Conservation (phyloP, 768 basidiomycete genomes). For the Gautieria morchelliformis region DNA sequence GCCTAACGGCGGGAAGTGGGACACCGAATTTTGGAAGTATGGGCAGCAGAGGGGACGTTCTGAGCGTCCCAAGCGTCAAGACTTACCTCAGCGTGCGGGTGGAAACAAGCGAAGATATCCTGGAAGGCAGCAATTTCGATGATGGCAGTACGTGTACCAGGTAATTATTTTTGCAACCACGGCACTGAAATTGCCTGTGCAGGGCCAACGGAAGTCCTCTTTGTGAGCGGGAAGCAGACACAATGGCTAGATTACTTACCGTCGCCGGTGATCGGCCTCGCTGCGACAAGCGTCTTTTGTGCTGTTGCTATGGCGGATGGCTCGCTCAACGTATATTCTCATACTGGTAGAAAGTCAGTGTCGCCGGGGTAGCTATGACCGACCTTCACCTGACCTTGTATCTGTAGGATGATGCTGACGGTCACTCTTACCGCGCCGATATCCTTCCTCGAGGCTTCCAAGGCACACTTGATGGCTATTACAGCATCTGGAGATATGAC, state of each 20-base stretch:
- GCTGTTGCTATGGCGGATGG: constrained; percentile 78
- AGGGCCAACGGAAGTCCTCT: constrained; percentile 64
- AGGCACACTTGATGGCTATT: constrained; percentile 57
- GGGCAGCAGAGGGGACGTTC: constrained; percentile 18
- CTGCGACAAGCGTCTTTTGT: constrained; percentile 56
- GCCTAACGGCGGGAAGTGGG: constrained; percentile 11
- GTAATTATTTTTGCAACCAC: background rate
- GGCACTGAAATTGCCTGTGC: background rate
- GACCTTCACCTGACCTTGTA: background rate
- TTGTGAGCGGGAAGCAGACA: constrained; percentile 54
- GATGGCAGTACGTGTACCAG: constrained; percentile 36
- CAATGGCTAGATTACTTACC: constrained; percentile 89
- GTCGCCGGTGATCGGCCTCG: constrained; percentile 55
- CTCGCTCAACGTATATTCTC: constrained; percentile 73
- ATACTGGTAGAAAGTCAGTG: constrained; percentile 69
- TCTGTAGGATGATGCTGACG: constrained; percentile 62
- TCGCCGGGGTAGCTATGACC: background rate
- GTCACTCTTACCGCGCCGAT: constrained; percentile 64
- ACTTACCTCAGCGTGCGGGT: constrained; percentile 48
- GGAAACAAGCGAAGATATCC: constrained; percentile 55
- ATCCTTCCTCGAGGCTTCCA: constrained; percentile 57
- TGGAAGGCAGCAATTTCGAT: constrained; percentile 76
- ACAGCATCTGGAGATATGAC: constrained; percentile 65
- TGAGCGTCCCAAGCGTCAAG: constrained; percentile 52
- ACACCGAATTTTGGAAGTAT: constrained; percentile 2